Evolutionary conservation across 2,329 filamentous ascomycete genomes (phyloP).

Genomic region (Penicillium sclerotigenum): DNA sequence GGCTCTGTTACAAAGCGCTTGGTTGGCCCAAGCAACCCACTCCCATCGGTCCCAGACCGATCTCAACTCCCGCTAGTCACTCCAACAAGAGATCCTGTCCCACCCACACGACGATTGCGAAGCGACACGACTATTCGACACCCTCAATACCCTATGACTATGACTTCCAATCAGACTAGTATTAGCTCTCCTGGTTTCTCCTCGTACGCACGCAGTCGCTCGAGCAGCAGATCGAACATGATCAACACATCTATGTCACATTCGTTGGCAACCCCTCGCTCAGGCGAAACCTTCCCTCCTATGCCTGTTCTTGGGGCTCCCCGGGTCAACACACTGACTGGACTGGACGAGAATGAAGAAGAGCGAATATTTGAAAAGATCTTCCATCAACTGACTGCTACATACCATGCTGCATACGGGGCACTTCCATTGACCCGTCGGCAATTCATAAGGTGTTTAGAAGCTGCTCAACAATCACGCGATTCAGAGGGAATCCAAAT

Average conservation of each 20-base stretch:
- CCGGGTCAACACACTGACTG: constrained; percentile 54
- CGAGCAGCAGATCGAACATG: constrained; percentile 54
- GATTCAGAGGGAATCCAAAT: constrained; percentile 59
- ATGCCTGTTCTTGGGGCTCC: constrained; percentile 46
- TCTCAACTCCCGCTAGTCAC: constrained; percentile 36
- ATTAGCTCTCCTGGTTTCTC: constrained; percentile 32
- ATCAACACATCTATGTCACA: constrained; percentile 47
- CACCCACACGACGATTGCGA: constrained; percentile 45
- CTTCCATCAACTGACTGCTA: constrained; percentile 70
- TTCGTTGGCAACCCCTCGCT: constrained; percentile 66
- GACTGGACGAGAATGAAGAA: constrained; percentile 68
- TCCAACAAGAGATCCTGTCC: constrained; percentile 47
- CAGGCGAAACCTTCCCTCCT: constrained; percentile 71
- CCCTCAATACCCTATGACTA: constrained; percentile 33
- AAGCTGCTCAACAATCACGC: constrained; percentile 60
- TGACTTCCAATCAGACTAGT: constrained; percentile 30
- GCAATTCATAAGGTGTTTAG: constrained; percentile 63
- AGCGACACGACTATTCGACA: constrained; percentile 53
- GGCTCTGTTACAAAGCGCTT: constrained; percentile 28
- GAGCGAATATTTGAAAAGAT: constrained; percentile 80
- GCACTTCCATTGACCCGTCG: constrained; percentile 67
- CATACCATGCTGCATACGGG: constrained; percentile 69
- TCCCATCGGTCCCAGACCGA: constrained; percentile 25
- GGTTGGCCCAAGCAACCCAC: constrained; percentile 31
- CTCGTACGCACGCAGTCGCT: constrained; percentile 40